These are phyloP conservation scores for Aspergillus sp. DNA, from an alignment of 2,329 filamentous ascomycete species.

Conservation along the genomic window DNA sequence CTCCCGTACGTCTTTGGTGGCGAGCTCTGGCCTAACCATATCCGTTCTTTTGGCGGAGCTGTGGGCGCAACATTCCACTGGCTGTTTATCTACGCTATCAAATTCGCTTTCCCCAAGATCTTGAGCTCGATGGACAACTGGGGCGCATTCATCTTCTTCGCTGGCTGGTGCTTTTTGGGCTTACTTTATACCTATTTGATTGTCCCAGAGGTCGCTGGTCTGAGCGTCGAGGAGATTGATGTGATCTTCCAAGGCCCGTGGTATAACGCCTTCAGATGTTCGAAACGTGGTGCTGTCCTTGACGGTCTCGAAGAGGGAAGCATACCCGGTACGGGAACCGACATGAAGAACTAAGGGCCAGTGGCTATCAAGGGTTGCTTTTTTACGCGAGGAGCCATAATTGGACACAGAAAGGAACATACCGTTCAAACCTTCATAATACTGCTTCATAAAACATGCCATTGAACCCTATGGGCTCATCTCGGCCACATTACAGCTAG, in stretches of 20 bases:
- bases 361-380: too few relatives aligned
- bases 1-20: constrained; percentile 48
- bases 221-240: constrained; percentile 4
- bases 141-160: constrained; percentile 12
- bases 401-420: too few relatives aligned
- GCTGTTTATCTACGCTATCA: constrained; percentile 45
- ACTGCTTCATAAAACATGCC: too few relatives aligned
- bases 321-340: too few relatives aligned
- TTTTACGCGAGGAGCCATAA: too few relatives aligned
- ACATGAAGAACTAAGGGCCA: too few relatives aligned
- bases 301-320: too few relatives aligned
- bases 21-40: constrained; percentile 47
- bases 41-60: constrained; percentile 45
- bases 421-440: too few relatives aligned
- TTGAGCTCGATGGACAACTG: neutral
- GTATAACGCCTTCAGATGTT: neutral
- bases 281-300: too few relatives aligned
- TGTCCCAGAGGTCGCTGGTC: constrained; percentile 5
- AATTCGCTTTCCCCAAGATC: constrained; percentile 35
- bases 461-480: too few relatives aligned
- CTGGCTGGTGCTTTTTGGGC: constrained; percentile 1
- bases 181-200: constrained; percentile 1
- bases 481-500: too few relatives aligned
- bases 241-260: neutral
- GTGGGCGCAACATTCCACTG: constrained; percentile 42